Percentiles rank a stretch among this genome's conserved stretches.
Conservation (phyloP, 306 rosid species). For the Herpetospermum pedunculosum region DNA sequence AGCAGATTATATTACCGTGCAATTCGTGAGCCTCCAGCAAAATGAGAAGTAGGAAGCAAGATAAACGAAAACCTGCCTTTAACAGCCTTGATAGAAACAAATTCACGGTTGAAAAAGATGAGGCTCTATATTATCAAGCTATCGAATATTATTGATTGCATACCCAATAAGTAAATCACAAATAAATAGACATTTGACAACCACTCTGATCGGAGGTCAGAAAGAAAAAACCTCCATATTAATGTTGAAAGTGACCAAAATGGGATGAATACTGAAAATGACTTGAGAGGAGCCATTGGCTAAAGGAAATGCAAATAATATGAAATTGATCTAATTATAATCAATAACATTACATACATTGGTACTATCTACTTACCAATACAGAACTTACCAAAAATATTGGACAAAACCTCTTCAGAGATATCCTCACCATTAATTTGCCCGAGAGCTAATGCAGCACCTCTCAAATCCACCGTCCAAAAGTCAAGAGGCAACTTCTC, state of each 20-base stretch:
- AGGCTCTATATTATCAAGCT: not conserved
- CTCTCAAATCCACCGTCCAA: conserved; percentile 94
- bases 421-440: conserved; percentile 91
- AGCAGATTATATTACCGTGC: not conserved
- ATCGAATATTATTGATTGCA: not conserved
- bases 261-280: not conserved
- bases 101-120: not conserved
- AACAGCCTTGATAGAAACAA: not conserved
- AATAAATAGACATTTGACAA: not conserved
- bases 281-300: not conserved
- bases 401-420: conserved; percentile 78
- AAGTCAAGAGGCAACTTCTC: conserved; percentile 80
- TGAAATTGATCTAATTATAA: not conserved
- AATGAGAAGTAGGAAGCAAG: not conserved
- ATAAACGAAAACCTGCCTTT: not conserved
- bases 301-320: not conserved
- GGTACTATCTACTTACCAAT: conserved; percentile 44
- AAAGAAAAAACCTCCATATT: not conserved
- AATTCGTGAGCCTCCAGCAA: not conserved
- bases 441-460: conserved; percentile 77
- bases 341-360: not conserved
- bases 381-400: conserved; percentile 82
- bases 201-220: not conserved
- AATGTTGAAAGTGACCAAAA: not conserved
- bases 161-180: not conserved